Conservation (phyloP, 148 eudicot species). For the Camellia lanceoleosa region DNA sequence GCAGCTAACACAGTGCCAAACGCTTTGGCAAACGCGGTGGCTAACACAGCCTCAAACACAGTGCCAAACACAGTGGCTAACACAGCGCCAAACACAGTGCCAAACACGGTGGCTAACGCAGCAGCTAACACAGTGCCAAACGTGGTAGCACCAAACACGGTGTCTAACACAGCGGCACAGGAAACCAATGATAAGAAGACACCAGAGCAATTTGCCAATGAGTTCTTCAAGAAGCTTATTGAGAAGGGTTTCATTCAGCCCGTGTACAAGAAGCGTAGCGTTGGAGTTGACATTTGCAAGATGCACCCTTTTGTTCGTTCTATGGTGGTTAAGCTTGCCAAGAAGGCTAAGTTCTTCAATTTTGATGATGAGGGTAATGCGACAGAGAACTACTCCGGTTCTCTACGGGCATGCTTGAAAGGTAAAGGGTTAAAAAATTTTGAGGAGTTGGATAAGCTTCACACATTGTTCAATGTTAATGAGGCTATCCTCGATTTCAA, state of each 20-base stretch:
- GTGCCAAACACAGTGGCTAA: too few relatives aligned
- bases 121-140: too few relatives aligned
- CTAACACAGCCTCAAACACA: too few relatives aligned
- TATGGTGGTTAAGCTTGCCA: constrained; percentile 20
- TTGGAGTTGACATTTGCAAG: constrained; percentile 21
- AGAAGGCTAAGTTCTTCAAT: constrained; percentile 23
- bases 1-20: too few relatives aligned
- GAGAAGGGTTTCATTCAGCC: constrained; percentile 26
- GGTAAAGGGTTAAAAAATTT: constrained; percentile 7
- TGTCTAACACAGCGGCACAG: not conserved
- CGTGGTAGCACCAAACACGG: too few relatives aligned
- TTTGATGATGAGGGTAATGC: constrained; percentile 14
- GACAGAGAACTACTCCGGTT: not conserved
- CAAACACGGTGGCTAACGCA: too few relatives aligned
- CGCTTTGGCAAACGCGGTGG: too few relatives aligned
- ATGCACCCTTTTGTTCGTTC: constrained; percentile 32
- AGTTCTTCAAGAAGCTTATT: constrained; percentile 17
- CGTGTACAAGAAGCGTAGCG: not conserved
- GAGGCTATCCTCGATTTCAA: constrained; percentile 27
- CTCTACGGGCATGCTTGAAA: constrained; percentile 24
- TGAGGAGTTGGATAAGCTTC: constrained; percentile 13
- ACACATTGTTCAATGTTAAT: constrained; percentile 36
- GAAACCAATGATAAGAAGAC: not conserved
- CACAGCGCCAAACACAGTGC: too few relatives aligned
- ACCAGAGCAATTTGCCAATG: constrained; percentile 22